Base-by-base conservation (phyloP, 169 alveolate species). In the Plasmodium ovale region DNA sequence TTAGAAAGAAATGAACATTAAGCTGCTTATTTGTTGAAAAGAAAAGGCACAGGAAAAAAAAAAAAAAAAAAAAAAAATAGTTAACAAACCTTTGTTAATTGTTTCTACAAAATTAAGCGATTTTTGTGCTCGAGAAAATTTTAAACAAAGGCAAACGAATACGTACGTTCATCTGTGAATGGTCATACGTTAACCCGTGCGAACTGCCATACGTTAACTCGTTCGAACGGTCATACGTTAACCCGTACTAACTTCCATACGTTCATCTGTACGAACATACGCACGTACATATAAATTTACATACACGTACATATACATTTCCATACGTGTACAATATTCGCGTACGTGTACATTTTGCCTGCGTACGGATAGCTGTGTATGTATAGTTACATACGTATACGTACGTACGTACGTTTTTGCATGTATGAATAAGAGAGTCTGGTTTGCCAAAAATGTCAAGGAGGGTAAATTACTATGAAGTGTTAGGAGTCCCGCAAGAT, bases 401-500 rank as follows among this genome's bases (percentile, higher is more conserved):
- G n/a, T n/a, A n/a, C n/a, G n/a, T n/a, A n/a, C n/a, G n/a, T n/a
- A n/a, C n/a, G n/a, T n/a, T n/a, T n/a, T n/a, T n/a, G n/a, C n/a
- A n/a, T n/a, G n/a, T n/a, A n/a, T n/a, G n/a, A n/a, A n/a, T n/a
- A n/a, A n/a, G n/a, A n/a, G n/a, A n/a, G n/a, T n/a, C n/a, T n/a
- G n/a, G n/a, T n/a, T n/a, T n/a, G n/a, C n/a, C 37, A 35, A 77
- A 77, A 49, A 77, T 77, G 88, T 23, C 88, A 77, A 77, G 49
- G 6, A 47, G 88, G 33, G 88, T 77, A 53, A 60, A 77, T 42
- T 91, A 87, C 35, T 93, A 93, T 79, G 87, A 62, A 39, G 88
- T 93, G 7, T 89, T 93, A 35, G 95, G 95, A 31, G 93, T 93
- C 2, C 87, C 92, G 19, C 95, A 89, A 16, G 92, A 87, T 69